These are phyloP conservation scores for Lodderomyces metapsilosis DNA, from an alignment of 1,139 yeast species.

Conservation along the genomic window DNA sequence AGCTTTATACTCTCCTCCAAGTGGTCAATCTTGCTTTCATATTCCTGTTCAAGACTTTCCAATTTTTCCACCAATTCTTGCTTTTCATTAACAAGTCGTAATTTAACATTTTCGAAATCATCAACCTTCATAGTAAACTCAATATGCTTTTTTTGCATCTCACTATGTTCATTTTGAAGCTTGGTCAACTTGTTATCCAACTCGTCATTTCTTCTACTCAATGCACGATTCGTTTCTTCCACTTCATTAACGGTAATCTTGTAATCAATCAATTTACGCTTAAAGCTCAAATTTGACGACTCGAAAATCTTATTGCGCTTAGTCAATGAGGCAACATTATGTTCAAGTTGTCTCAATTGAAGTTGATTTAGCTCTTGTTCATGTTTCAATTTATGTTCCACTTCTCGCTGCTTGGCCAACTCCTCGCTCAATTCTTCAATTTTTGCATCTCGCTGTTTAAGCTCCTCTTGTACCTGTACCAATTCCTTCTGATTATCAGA, in stretches of 20 bases:
- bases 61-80: background rate
- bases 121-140: background rate
- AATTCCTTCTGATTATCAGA: constrained; percentile 4
- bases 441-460: background rate
- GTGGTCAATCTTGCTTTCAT: background rate
- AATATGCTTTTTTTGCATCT: background rate
- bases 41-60: background rate
- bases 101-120: background rate
- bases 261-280: constrained; percentile 13
- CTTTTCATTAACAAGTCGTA: background rate
- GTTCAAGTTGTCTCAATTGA: constrained; percentile 29
- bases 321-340: constrained; percentile 30
- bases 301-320: constrained; percentile 28
- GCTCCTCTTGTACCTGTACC: background rate
- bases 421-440: constrained; percentile 18
- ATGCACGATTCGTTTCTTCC: constrained; percentile 8
- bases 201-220: constrained; percentile 11
- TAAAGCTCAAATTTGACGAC: constrained; percentile 11
- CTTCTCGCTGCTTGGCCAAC: constrained; percentile 12
- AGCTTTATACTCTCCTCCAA: constrained; percentile 1
- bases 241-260: constrained; percentile 7
- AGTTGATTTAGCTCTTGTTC: constrained; percentile 28
- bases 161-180: constrained; percentile 1
- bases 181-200: background rate
- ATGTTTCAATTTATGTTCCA: constrained; percentile 19